Evolutionary conservation across 2,329 filamentous ascomycete genomes (phyloP).

Genomic region (Apiospora hydei): DNA sequence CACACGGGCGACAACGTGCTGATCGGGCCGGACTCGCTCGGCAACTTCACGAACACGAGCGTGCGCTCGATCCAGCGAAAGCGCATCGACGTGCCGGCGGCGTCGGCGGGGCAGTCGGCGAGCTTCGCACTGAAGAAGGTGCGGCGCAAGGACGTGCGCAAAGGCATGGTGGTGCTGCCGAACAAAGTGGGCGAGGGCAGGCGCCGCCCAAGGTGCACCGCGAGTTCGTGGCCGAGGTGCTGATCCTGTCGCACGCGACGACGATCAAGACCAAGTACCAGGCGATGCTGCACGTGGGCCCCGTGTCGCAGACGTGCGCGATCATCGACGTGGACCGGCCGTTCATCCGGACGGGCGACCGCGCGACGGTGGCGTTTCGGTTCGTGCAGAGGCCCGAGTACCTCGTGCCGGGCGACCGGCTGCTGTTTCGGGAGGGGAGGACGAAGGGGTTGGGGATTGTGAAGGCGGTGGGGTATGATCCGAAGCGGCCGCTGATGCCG

Average conservation of each 20-base stretch:
- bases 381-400: constrained; percentile 97
- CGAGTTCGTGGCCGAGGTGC: constrained; percentile 84
- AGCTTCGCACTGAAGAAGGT: constrained; percentile 91
- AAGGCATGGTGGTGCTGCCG: constrained; percentile 96
- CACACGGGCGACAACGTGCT: constrained; percentile 91
- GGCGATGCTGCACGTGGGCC: constrained; percentile 96
- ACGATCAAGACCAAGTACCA: constrained; percentile 98
- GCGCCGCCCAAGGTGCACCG: constrained; percentile 73
- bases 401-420: constrained; percentile 82
- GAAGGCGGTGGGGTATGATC: constrained; percentile 88
- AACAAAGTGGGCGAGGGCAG: constrained; percentile 70
- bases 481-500: constrained; percentile 36
- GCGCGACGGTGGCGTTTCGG: constrained; percentile 91
- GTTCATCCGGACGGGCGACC: constrained; percentile 91
- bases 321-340: constrained; percentile 98
- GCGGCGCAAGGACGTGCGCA: constrained; percentile 89
- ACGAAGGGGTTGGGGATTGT: constrained; percentile 97
- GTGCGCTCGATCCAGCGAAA: constrained; percentile 96
- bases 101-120: constrained; percentile 89
- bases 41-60: constrained; percentile 85
- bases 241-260: constrained; percentile 94
- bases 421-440: constrained; percentile 91
- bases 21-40: constrained; percentile 88
- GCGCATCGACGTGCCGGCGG: constrained; percentile 85
- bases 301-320: constrained; percentile 92